phyloP scores from a whole-genome alignment of 306 rosid species.

The Castanea crenata region DNA sequence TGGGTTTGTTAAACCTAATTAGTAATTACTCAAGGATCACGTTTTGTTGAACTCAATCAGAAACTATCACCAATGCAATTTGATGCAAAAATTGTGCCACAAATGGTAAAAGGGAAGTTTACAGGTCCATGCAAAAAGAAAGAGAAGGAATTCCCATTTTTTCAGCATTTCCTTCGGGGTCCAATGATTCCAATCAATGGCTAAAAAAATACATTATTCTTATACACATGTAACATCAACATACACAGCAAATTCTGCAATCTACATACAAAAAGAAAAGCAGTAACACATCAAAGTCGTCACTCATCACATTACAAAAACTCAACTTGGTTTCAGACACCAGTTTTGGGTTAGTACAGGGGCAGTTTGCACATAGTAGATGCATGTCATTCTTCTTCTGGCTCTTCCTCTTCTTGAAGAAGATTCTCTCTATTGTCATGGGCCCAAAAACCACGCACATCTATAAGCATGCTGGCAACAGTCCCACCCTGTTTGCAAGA shows the following conservation, averaged over 20 bases:
- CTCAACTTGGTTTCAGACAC: conserved; percentile 11
- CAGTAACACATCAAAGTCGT: conserved; percentile 22
- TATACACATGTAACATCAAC: conserved; percentile 8
- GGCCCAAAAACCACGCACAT: conserved; percentile 99
- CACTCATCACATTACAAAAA: conserved; percentile 22
- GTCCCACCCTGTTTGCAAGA: conserved; percentile 99
- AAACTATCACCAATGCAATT: background rate
- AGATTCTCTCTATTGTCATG: conserved; percentile 99
- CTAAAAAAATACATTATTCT: background rate
- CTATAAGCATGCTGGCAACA: conserved; percentile 96
- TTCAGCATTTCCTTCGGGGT: no score
- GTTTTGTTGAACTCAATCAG: no score
- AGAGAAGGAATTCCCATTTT: background rate
- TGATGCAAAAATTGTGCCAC: background rate
- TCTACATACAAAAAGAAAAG: conserved; percentile 20
- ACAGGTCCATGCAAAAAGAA: background rate
- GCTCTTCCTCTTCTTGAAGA: conserved; percentile 99
- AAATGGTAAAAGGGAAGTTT: background rate
- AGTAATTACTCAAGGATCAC: no score
- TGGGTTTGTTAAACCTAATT: no score
- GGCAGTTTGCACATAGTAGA: background rate
- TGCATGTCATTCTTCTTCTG: conserved; percentile 75
- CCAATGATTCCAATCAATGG: background rate
- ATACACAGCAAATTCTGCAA: conserved; percentile 27
- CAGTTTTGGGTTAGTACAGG: conserved; percentile 35